Base-by-base conservation (phyloP, 2,329 filamentous ascomycete genomes). In the Exophiala spinifera region DNA sequence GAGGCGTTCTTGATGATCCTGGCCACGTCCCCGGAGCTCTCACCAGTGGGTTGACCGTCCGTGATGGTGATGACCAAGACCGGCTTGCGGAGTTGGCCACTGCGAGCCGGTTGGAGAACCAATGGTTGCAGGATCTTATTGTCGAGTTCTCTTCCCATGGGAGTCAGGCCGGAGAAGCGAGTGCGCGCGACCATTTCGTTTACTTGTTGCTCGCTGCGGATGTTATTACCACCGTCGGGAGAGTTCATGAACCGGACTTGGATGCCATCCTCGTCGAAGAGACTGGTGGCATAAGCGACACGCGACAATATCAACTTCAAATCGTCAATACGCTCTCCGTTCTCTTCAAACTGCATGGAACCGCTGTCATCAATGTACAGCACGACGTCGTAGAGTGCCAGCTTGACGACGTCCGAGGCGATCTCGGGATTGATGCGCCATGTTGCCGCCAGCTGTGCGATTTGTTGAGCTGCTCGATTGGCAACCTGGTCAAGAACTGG, bases 181-280 rank as follows among this genome's bases (percentile, higher is more conserved):
- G 85, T 79, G 56, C 75, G 77, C 23, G 72, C 65, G 61, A 87
- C 77, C 49, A 87, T 73, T 51, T 76, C 72, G 49, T 82, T 75
- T 39, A 86, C 79, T 63, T 87, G 81, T 46, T 77, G 74, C 53
- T 81, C 78, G 49, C 67, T 79, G 40, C 75, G 76, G 59, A 87
- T 81, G 51, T 78, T 74, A 62, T 85, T 80, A 31, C 69, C 78
- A 63, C 65, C 70, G 61, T 73, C 69, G 19, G 76, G 73, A 11
- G 79, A 80, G 72, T 88, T 87, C 84, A 88, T 87, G 75, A 87
- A 87, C 43, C 84, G 83, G 36, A 87, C 72, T 23, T 80, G 80
- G 58, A 88, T 84, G 39, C 84, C 85, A 63, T 88, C 84, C 31
- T 82, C 75, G 60, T 88, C 84, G 64, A 88, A 88, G n/a, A 86